Evolutionary conservation across 2,329 filamentous ascomycete genomes (phyloP), one percentile per base, ranked within the genome.

Genomic region (Fusarium sulawesiense): DNA sequence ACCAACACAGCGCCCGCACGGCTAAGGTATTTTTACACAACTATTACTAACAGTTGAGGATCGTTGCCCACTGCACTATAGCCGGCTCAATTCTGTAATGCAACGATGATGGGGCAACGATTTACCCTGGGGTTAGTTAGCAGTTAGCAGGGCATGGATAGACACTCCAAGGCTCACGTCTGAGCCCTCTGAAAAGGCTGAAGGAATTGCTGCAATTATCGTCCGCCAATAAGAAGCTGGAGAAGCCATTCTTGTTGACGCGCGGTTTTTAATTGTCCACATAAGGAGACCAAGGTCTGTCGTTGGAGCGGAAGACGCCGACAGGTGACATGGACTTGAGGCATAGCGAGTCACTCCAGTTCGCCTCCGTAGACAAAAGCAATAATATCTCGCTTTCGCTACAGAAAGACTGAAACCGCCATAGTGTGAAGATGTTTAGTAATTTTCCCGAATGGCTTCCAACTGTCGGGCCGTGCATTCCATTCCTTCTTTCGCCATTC

Each of bases 41-140:
- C 10, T 29, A 64, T 71, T 71, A 68, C 59, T 68, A 66, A 68
- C 45, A 50, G 20, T 23, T 51, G 47, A 56, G 48, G 48, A 66
- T 61, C 47, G 41, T 50, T 50, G 48, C 55, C 51, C 50, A 46
- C 58, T 50, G 41, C 37, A 49, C 58, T 49, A 50, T 67, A 46
- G 53, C 46, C 54, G 57, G 37, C 29, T 48, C 54, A 66, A 34
- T 54, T 37, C 34, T 62, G 55, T 54, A 40, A 61, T 55, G 61
- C 29, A 66, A 66, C 51, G n/a, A 60, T 27, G 21, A 51, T 59
- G 51, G 66, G 62, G 61, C 34, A 64, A 60, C 49, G 59, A 67
- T 70, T 69, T 60, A 60, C 50, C 60, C 64, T 56, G 46, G 56
- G 65, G 55, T 56, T 50, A 37, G 44, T 51, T 50, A 27, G 34